Percentiles rank a stretch among this genome's conserved stretches.
Evolutionary conservation across 2,329 filamentous ascomycete genomes (phyloP).

Genomic region (Coniochaeta sp.): DNA sequence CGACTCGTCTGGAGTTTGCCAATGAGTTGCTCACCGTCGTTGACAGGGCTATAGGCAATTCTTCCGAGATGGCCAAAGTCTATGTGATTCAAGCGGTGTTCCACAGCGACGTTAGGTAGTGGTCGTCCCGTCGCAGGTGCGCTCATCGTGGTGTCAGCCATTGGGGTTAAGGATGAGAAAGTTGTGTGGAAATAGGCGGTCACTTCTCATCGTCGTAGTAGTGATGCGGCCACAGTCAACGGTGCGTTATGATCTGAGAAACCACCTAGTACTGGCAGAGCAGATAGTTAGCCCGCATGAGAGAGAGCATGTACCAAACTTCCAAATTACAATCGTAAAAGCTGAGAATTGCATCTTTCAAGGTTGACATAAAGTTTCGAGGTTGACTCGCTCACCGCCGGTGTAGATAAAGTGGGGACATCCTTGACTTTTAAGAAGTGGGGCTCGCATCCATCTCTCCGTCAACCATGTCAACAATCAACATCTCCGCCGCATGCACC

Average conservation of each 20-base stretch:
- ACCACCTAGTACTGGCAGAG: background rate
- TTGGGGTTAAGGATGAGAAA: conserved; percentile 7
- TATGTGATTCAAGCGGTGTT: conserved; percentile 36
- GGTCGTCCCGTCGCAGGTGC: background rate
- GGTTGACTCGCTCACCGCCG: background rate
- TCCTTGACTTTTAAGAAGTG: background rate
- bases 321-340: background rate
- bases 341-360: background rate
- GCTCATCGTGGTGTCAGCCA: conserved; percentile 15
- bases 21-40: conserved; percentile 21
- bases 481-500: background rate
- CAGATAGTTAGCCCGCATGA: background rate
- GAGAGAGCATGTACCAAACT: background rate
- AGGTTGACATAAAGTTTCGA: background rate
- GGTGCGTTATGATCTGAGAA: background rate
- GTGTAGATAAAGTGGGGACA: background rate
- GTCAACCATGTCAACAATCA: background rate
- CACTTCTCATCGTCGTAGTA: background rate
- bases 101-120: conserved; percentile 6
- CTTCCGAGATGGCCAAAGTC: conserved; percentile 46
- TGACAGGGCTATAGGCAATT: conserved; percentile 31
- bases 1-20: background rate
- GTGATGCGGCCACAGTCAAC: background rate
- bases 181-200: background rate
- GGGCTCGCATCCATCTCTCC: background rate